A percentile compares a stretch with the other conserved stretches of the same genome.
These are phyloP conservation scores for Discostella stelligeroides DNA, from an alignment of 108 stramenopile species.

Conservation along the genomic window DNA sequence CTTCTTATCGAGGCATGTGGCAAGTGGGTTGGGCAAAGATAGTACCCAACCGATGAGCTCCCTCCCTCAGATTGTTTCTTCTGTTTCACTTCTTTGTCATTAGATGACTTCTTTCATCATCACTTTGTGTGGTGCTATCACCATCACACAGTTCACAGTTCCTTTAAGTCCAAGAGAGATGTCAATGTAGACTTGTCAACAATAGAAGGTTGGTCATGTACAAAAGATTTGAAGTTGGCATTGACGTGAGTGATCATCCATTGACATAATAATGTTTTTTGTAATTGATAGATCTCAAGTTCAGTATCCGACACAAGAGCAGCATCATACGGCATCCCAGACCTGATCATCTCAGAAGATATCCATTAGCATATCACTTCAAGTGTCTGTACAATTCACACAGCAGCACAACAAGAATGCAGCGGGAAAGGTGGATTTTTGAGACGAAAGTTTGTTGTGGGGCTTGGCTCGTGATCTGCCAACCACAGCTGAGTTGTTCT, in stretches of 20 bases:
- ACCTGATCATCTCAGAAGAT: slow-evolving; percentile 32
- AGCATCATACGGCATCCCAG: slow-evolving; percentile 41
- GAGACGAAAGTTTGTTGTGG: slow-evolving; percentile 54
- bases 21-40: slow-evolving; percentile 32
- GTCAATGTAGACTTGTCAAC: slow-evolving; percentile 49
- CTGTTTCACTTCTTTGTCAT: neutral
- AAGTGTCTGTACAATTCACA: no score
- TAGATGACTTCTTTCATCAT: neutral
- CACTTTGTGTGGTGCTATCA: neutral
- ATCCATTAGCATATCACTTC: slow-evolving; percentile 23
- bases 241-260: slow-evolving; percentile 10
- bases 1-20: slow-evolving; percentile 39
- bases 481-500: slow-evolving; percentile 37
- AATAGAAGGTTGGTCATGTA: slow-evolving; percentile 25
- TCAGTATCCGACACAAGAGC: neutral
- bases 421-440: no score
- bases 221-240: slow-evolving; percentile 33
- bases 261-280: neutral
- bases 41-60: slow-evolving; percentile 24
- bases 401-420: no score
- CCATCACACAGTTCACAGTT: slow-evolving; percentile 10
- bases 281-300: neutral
- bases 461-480: slow-evolving; percentile 45
- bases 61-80: neutral
- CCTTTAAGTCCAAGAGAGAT: slow-evolving; percentile 27